Conservation (phyloP, 805 yeast species). For the Pichia cephalocereana region DNA sequence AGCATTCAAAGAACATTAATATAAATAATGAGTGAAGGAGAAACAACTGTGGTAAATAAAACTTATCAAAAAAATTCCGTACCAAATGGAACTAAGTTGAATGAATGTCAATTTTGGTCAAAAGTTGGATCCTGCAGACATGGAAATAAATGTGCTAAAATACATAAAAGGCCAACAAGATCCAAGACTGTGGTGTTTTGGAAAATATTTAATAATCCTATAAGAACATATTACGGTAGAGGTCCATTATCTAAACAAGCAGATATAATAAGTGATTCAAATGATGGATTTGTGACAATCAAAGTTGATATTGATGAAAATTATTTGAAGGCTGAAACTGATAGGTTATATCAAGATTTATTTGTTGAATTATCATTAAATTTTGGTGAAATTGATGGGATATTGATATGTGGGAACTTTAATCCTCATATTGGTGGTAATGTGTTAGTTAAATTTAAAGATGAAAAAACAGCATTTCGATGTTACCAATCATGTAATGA, state of each 20-base stretch:
- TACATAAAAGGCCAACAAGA: conserved; percentile 54
- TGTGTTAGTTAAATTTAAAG: conserved; percentile 59
- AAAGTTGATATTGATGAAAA: conserved; percentile 14
- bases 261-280: neutral
- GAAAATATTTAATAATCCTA: conserved; percentile 56
- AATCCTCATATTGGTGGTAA: conserved; percentile 81
- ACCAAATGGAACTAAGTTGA: neutral
- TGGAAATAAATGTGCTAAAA: conserved; percentile 77
- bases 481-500: conserved; percentile 59
- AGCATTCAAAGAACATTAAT: no score
- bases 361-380: conserved; percentile 46
- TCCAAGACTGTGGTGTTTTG: conserved; percentile 60
- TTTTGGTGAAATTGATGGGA: conserved; percentile 44
- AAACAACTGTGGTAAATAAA: no score
- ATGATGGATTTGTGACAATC: conserved; percentile 3
- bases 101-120: conserved; percentile 12
- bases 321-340: conserved; percentile 40
- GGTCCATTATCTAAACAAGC: neutral
- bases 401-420: conserved; percentile 75
- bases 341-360: conserved; percentile 61
- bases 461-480: conserved; percentile 45
- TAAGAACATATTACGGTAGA: conserved; percentile 25
- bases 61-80: no score
- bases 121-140: conserved; percentile 92
- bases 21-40: no score